Evolutionary conservation across 441 rosid species (phyloP), one percentile per base, ranked within the genome.

Genomic region (Populus tomentosa): DNA sequence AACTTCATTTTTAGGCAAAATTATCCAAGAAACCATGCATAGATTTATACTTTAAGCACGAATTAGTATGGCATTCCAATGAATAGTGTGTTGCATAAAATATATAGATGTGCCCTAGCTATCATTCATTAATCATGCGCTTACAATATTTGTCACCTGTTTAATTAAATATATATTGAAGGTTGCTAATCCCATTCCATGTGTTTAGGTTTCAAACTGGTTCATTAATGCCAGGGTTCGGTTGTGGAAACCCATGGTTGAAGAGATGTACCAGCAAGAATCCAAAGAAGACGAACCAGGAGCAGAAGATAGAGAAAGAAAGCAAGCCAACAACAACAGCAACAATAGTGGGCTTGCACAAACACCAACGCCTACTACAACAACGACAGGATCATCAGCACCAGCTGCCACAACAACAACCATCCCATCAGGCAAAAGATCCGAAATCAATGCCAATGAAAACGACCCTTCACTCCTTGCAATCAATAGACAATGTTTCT

Each of bases 221-320:
- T 95, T 93, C 90, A 95, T 95, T 46, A 95, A 95, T 81, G 98
- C 98, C 24, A 95, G 98, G 89, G 98, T 95, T 50, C 86, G 99
- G 71, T 86, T 95, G 86, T 95, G 99, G 99, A 95, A 95, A 81
- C 99, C 99, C 67, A 93, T 95, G 99, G 98, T 95, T 61, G 99
- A 95, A 82, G 99, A 95, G 65, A 95, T 95, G 98, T 95, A 95
- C 84, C 97, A 95, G 80, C 92, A 90, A 86, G 98, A 95, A 67
- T 33, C 84, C 30, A 93, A 89, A 84, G 93, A 89, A 10, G 85
- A 81, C 1, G 84, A 72, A 10, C 75, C 38, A 33, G 72, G 35
- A 26, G 78, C 63, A n/a, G 77, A 72, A 67, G 88, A 84, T n/a
- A 80, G 79, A 80, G 85, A 87, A 73, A 84, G 50, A 64, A 82